A percentile compares a stretch with the other conserved stretches of the same genome.
phyloP scores from a whole-genome alignment of 2,329 filamentous ascomycete species.

The Sporothrix luriei region DNA sequence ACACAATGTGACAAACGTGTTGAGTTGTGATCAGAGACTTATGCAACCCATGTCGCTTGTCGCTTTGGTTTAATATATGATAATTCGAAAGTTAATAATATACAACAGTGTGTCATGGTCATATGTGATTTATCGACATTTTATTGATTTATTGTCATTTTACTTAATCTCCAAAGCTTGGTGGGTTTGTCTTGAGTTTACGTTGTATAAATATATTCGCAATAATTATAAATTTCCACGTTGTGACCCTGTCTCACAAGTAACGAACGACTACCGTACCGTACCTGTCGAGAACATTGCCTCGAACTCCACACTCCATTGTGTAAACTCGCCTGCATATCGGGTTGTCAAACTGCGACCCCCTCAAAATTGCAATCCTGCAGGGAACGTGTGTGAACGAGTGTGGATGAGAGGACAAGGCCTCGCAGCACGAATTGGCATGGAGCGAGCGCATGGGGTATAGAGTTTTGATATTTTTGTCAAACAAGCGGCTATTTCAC shows the following conservation, averaged over 20 bases:
- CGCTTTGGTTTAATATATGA: neutral
- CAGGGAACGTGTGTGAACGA: conserved; percentile 3
- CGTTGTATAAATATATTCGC: neutral
- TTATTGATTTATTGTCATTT: neutral
- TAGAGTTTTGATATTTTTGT: neutral
- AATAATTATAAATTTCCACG: too few relatives aligned
- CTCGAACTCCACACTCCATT: neutral
- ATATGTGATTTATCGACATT: neutral
- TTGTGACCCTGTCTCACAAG: neutral
- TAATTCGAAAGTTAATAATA: neutral
- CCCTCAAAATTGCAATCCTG: neutral
- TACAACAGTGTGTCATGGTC: too few relatives aligned
- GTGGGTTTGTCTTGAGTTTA: neutral
- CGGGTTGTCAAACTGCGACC: conserved; percentile 2
- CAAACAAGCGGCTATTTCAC: conserved; percentile 20
- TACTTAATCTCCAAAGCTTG: neutral
- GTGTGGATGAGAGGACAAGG: neutral
- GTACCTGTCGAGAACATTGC: neutral
- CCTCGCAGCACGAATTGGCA: neutral
- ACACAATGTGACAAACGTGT: neutral
- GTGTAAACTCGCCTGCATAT: neutral
- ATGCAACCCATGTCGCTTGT: too few relatives aligned
- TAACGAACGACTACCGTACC: neutral
- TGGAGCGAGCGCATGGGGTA: neutral
- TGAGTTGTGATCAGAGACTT: too few relatives aligned